These are phyloP conservation scores for Rhizopus arrhizus DNA, from an alignment of 371 early-diverging fungal genomes.

Conservation along the genomic window DNA sequence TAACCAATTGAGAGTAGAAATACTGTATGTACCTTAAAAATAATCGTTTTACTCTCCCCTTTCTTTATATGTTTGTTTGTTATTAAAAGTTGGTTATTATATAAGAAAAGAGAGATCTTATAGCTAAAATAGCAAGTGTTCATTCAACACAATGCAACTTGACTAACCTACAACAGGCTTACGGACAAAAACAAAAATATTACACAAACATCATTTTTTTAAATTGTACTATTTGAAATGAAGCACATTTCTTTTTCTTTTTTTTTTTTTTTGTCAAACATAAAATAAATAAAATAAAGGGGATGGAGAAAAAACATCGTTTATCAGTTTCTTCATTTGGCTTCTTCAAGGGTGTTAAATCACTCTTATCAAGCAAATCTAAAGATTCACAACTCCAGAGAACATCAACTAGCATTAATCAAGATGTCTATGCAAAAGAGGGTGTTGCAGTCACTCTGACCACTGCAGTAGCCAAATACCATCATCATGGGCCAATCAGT, in stretches of 20 bases:
- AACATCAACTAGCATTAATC: neutral
- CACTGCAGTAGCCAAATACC: slow-evolving; percentile 19
- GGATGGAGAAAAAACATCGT: slow-evolving; percentile 7
- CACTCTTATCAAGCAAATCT: neutral
- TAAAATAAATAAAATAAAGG: neutral
- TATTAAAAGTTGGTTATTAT: no score
- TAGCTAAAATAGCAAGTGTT: no score
- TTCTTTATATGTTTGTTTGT: no score
- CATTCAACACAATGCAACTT: no score
- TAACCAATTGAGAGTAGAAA: no score
- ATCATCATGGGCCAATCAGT: slow-evolving; percentile 18
- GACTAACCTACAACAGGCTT: no score
- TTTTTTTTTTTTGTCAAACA: slow-evolving; percentile 3
- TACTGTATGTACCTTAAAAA: no score
- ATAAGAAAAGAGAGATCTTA: no score
- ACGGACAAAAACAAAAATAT: no score
- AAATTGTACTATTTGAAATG: neutral
- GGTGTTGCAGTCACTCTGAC: slow-evolving; percentile 36
- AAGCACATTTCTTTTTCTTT: slow-evolving; percentile 4
- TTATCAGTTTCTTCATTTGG: slow-evolving; percentile 4
- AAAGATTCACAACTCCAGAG: neutral
- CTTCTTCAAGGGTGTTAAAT: slow-evolving; percentile 14
- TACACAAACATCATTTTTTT: slow-evolving; percentile 2
- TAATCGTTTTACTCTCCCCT: no score
- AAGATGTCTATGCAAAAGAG: slow-evolving; percentile 12